Evolutionary conservation across 2,329 filamentous ascomycete genomes (phyloP), one percentile per base, ranked within the genome.

Genomic region (Phyllosticta paracitricarpa): DNA sequence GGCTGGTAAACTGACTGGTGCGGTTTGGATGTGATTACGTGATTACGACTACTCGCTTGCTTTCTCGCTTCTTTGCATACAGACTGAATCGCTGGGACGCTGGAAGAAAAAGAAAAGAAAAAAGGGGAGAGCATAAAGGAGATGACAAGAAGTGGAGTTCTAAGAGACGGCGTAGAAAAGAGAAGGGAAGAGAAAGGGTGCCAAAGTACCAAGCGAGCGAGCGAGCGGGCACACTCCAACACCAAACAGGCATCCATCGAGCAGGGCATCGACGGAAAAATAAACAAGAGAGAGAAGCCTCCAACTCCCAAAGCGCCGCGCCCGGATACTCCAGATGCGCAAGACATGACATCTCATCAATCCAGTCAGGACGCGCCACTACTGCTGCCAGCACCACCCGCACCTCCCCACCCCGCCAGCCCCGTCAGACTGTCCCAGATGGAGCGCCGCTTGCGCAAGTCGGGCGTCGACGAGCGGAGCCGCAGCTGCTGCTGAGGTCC

Each of bases 341-440:
- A 8, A 12, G 14, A 40, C 4, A 4, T 40, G 14, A 40, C 2
- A 4, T 40, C 10, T 40, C 33, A 12, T 14, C 10, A 17, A 40
- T 12, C 33, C 10, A 22, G 19, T 22, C 19, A 22, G 19, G 19
- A 22, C 19, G 33, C 33, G 4, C 7, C 33, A 17, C 33, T 12
- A 17, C 33, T 10, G 14, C 33, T 10, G 4, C 33, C 33, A 17
- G 1, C 33, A 12, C 5, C 33, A 8, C 5, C 33, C 5, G 33
- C 33, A 12, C 33, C 33, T 55, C 25, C 55, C 58, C 58, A 60
- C 30, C 58, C 53, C 30, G 58, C 58, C 53, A 60, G 56, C 19
- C 51, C 58, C 2, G 58, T 60, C 25, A 60, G 30, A 52, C 53
- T 60, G 54, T 60, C 51, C 58, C 58, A 60, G 54, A 60, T 51